These are phyloP conservation scores for Hypoxylon sp. DNA, from an alignment of 2,329 filamentous ascomycete genomes.

Conservation along the genomic window DNA sequence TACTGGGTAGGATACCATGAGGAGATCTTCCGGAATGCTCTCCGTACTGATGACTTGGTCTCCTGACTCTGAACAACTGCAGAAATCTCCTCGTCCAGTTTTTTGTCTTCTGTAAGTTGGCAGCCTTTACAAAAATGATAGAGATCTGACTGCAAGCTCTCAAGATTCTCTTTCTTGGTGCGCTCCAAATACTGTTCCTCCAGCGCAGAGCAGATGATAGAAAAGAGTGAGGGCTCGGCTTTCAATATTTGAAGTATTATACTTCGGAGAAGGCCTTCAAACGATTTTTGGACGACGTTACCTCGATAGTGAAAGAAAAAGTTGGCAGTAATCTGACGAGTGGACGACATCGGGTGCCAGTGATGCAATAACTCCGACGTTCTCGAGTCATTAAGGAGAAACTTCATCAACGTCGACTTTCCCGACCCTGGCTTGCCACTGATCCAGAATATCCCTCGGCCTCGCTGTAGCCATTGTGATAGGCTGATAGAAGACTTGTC, in stretches of 20 bases:
- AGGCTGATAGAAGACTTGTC: not conserved
- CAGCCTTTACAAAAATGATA: not conserved
- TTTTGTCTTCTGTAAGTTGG: not conserved
- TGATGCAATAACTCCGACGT: constrained; percentile 2
- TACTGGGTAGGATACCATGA: not conserved
- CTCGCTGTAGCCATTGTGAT: constrained; percentile 2
- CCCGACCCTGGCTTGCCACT: constrained; percentile 8
- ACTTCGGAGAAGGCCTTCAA: constrained; percentile 9
- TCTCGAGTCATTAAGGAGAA: not conserved
- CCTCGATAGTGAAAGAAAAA: constrained; percentile 19
- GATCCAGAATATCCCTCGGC: constrained; percentile 8
- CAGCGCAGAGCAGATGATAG: not conserved
- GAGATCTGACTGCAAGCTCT: not conserved
- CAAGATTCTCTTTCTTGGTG: not conserved
- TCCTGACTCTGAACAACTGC: not conserved
- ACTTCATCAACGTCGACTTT: constrained; percentile 15
- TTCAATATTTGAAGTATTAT: constrained; percentile 10
- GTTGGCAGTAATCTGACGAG: not conserved
- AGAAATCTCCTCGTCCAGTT: not conserved
- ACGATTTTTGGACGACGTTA: constrained; percentile 1
- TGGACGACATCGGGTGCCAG: not conserved
- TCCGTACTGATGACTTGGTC: not conserved
- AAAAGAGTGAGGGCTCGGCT: not conserved
- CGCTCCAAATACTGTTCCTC: not conserved
- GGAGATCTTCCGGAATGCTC: not conserved